These are phyloP conservation scores for Trametes versicolor DNA, from an alignment of 1,284 basidiomycete genomes.

Conservation along the genomic window DNA sequence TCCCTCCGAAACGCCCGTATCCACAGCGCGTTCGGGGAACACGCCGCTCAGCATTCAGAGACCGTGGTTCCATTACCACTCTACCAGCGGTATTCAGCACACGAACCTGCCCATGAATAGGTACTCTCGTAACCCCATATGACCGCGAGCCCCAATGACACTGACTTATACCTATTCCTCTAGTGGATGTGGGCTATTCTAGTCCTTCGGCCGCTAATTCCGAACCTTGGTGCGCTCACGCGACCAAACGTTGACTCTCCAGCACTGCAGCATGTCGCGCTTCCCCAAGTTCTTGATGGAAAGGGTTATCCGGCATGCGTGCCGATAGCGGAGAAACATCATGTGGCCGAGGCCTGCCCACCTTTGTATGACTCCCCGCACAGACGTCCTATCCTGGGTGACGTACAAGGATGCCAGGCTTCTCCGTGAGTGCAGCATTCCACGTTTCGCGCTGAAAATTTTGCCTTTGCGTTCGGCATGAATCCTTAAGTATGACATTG, in stretches of 20 bases:
- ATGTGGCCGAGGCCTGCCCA: constrained; percentile 19
- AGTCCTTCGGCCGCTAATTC: constrained; percentile 16
- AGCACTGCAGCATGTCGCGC: constrained; percentile 10
- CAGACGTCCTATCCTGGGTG: constrained; percentile 3
- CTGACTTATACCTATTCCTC: not conserved
- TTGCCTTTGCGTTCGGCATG: constrained; percentile 1
- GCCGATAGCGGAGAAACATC: constrained; percentile 26
- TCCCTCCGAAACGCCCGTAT: not conserved
- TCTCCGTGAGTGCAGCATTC: not conserved
- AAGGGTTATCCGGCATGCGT: constrained; percentile 17
- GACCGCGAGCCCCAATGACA: not conserved
- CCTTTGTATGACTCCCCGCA: not conserved
- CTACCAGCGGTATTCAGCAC: too few species aligned
- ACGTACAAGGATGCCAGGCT: constrained; percentile 15
- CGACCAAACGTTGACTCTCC: constrained; percentile 2
- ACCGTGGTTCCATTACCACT: too few species aligned
- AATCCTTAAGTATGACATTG: not conserved
- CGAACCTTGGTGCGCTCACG: constrained; percentile 16
- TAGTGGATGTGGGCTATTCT: constrained; percentile 11
- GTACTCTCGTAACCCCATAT: not conserved
- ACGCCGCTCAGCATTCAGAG: not conserved
- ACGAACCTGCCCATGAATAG: not conserved
- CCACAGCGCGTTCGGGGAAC: not conserved
- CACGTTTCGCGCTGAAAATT: constrained; percentile 9
- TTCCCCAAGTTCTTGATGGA: constrained; percentile 18